Evolutionary conservation across 148 eudicot genomes (phyloP), one percentile per base, ranked within the genome.

Genomic region (Pharnaceum exiguum): DNA sequence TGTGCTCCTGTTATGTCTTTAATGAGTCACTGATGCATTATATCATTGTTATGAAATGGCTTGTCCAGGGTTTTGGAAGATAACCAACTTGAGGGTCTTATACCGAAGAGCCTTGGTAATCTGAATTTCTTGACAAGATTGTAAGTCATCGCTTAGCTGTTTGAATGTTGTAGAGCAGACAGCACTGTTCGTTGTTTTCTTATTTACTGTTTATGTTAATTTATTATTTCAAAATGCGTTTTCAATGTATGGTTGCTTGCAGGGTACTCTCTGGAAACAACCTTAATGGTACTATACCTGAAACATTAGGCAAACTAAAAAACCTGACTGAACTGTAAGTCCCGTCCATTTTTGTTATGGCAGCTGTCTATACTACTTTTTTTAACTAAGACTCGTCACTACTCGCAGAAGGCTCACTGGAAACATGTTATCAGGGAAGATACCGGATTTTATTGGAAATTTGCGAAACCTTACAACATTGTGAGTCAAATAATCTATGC

Each of bases 371-470:
- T 1, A 3, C 6, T 1, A 3, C 6, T 3, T 44, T 3, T 38
- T 42, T 32, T 13, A 7, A 7, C 57, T 43, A 4, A 76, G 13
- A 15, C 8, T 36, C 18, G 5, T 50, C 22, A 23, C 67, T 56
- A 13, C 69, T 48, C 75, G 72, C 89, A 90, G 97, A 71, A 68
- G 80, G 74, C 71, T 90, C 23, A 89, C 78, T 63, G 97, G 97
- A 60, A 83, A 39, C 31, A 42, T 5, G 27, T 56, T 90, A 27
- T 66, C 88, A 31, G 97, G 95, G 62, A 80, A 59, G 63, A 82
- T 87, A 59, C 97, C 97, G 35, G 74, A 71, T 67, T 76, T 82
- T 42, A 79, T 90, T 42, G 89, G 95, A 31, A 75, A 69, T 63
- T 84, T 87, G 83, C 73, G 79, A 19, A 75, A 63, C 10, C 69